Evolutionary conservation across 2,329 filamentous ascomycete genomes (phyloP), one percentile per base, ranked within the genome.

Genomic region (Cladosporium velox): DNA sequence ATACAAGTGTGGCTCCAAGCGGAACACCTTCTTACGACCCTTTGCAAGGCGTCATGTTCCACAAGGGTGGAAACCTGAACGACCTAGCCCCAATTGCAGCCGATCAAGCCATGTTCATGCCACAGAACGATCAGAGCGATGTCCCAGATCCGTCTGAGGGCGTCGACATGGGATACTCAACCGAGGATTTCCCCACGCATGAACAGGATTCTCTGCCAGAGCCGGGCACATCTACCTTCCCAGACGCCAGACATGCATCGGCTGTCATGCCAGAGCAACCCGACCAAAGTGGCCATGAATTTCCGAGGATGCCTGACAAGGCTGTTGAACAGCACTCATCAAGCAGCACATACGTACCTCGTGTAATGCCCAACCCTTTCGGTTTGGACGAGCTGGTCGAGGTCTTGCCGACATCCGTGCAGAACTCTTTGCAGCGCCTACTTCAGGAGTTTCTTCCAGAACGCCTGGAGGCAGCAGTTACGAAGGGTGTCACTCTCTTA

Each of bases 381-480:
- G 28, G 30, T 34, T 11, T 30, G 30, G 18, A 34, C 6, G 52
- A 34, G 52, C 52, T n/a, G n/a, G 30, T 12, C 32, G 52, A 34
- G 28, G 11, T 18, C 28, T 10, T n/a, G 10, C 28, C 15, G 3
- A n/a, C 52, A 18, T 34, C 15, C 18, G 7, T 7, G 14, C 54
- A 65, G 32, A 52, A 66, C 59, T 64, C 71, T 21, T 65, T 83
- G 21, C 72, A 75, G 49, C 66, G 72, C 32, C 69, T 82, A 15
- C 72, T 78, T 4, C 70, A 73, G 4, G 72, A 77, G 14, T 67
- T 73, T 2, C 66, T 72, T 2, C 73, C 77, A 0, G 71, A 77
- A 32, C 71, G 78, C 14, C 72, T 82, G 1, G 81, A 82, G 66
- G 72, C 75, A 12, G 78, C 77, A 18, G 79, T 83, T 3, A 66